Evolutionary conservation across 2,329 filamentous ascomycete genomes (phyloP).

Genomic region (Aspergillus sp.): DNA sequence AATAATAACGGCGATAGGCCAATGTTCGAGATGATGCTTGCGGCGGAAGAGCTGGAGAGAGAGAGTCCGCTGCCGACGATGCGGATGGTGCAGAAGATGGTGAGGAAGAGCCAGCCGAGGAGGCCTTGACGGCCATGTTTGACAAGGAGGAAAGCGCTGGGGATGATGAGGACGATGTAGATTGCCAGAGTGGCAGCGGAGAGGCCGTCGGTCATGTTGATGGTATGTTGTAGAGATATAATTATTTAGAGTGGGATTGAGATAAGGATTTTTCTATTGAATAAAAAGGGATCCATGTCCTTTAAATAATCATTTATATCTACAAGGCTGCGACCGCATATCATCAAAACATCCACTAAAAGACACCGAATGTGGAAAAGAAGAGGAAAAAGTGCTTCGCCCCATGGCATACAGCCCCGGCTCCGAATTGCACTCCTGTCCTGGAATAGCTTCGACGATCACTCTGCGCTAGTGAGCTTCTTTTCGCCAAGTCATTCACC

Average conservation of each 20-base stretch:
- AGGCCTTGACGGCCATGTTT: conserved; percentile 37
- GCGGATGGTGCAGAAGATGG: conserved; percentile 39
- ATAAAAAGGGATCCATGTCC: neutral
- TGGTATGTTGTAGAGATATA: neutral
- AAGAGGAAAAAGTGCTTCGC: no score
- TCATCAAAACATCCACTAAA: no score
- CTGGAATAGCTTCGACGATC: neutral
- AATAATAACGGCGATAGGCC: conserved; percentile 41
- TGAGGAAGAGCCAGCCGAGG: conserved; percentile 42
- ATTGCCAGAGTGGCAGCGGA: conserved; percentile 22
- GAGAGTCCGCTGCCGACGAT: conserved; percentile 32
- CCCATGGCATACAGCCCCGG: no score
- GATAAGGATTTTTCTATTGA: no score
- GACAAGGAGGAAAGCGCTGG: conserved; percentile 31
- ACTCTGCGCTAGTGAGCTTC: neutral
- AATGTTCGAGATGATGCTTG: conserved; percentile 38
- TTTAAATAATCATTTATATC: neutral
- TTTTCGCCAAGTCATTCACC: neutral
- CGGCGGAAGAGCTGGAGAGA: conserved; percentile 19
- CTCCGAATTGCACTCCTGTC: no score
- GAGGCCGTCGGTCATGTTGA: neutral
- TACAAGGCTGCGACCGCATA: no score
- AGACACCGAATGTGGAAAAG: no score
- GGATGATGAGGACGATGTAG: conserved; percentile 34
- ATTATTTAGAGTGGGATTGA: no score